These are phyloP conservation scores for Filobasidium floriforme DNA, from an alignment of 768 basidiomycete genomes.

Conservation along the genomic window DNA sequence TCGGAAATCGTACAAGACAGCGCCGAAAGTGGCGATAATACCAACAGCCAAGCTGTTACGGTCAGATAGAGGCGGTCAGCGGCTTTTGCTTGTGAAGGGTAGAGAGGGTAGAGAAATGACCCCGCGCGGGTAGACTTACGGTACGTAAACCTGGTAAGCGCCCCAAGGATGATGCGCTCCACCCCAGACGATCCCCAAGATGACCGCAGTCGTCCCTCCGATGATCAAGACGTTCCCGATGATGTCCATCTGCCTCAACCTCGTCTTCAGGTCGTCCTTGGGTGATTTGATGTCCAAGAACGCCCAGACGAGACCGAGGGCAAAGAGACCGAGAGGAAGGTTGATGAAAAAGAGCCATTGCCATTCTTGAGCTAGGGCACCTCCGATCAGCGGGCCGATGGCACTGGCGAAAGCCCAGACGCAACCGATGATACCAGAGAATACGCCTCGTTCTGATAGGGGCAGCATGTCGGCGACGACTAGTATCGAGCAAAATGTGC, in stretches of 20 bases:
- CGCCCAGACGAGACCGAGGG: constrained; percentile 39
- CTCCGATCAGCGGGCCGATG: constrained; percentile 68
- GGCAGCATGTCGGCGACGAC: constrained; percentile 61
- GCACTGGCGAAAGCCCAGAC: constrained; percentile 71
- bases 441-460: constrained; percentile 70
- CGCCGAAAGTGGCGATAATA: neutral
- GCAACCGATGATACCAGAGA: constrained; percentile 55
- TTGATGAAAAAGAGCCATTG: constrained; percentile 44
- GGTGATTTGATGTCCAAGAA: constrained; percentile 43
- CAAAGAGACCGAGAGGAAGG: constrained; percentile 42
- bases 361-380: constrained; percentile 45
- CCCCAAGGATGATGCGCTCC: constrained; percentile 8
- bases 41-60: neutral
- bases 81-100: too few relatives aligned
- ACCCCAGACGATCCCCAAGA: constrained; percentile 10
- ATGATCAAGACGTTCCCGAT: constrained; percentile 12
- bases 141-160: neutral
- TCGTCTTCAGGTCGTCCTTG: neutral
- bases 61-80: neutral
- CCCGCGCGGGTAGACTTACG: constrained; percentile 1
- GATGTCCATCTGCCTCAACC: constrained; percentile 5
- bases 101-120: neutral
- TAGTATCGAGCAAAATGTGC: neutral
- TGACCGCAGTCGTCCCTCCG: constrained; percentile 10
- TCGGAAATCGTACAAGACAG: neutral